Evolutionary conservation across 116 monocot species (phyloP).

Genomic region (Dioscorea cayenensis): DNA sequence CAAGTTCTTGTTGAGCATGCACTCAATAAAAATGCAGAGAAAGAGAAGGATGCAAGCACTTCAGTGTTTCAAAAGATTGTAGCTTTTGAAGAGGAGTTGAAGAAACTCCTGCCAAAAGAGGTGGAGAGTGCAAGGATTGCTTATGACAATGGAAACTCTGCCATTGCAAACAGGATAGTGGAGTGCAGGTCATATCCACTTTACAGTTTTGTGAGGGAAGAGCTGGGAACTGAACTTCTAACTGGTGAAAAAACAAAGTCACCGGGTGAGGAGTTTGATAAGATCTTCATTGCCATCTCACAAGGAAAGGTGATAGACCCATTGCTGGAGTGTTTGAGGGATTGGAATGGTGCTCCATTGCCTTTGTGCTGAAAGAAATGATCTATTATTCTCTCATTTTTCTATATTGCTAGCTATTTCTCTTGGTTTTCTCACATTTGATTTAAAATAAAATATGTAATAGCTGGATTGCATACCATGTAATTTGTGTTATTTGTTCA

Average conservation of each 20-base stretch:
- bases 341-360: constrained; percentile 9
- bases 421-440: too few species aligned
- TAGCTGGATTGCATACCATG: too few species aligned
- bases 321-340: constrained; percentile 5
- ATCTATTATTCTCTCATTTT: too few species aligned
- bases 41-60: constrained; percentile 4
- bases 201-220: constrained; percentile 17
- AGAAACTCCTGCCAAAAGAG: constrained; percentile 11
- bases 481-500: too few species aligned
- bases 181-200: constrained; percentile 19
- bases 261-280: constrained; percentile 27
- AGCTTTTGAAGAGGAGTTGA: constrained; percentile 17
- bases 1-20: constrained; percentile 30
- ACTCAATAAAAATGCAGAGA: background rate
- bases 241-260: constrained; percentile 26
- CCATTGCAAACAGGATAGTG: constrained; percentile 4
- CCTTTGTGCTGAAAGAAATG: background rate
- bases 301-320: constrained; percentile 15
- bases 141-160: constrained; percentile 16
- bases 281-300: constrained; percentile 9
- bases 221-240: constrained; percentile 10
- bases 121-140: constrained; percentile 10
- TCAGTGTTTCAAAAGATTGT: constrained; percentile 20
- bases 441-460: too few species aligned
- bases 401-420: too few species aligned